Percentiles rank a stretch among this genome's conserved stretches.
Conservation (phyloP, 495 filamentous ascomycete genomes). For the Penicillium cinerascens region DNA sequence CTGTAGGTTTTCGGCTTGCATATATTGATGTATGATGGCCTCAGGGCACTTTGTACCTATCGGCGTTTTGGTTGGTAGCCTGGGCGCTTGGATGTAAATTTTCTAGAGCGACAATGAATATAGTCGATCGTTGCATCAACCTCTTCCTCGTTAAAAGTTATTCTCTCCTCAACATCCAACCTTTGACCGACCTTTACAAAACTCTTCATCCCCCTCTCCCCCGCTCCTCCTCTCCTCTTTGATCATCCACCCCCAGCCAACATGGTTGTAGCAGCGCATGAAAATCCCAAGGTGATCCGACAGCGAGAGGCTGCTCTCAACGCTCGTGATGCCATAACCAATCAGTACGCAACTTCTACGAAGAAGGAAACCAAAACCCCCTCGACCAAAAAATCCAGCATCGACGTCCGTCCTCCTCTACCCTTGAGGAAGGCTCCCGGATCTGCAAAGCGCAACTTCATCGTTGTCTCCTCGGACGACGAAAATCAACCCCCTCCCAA, state of each 20-base stretch:
- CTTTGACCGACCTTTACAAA: not conserved
- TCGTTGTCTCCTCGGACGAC: not conserved
- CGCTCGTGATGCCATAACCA: not conserved
- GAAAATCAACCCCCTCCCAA: not conserved
- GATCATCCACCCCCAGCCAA: not conserved
- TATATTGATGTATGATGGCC: not conserved
- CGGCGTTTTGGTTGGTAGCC: not conserved
- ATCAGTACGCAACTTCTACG: not conserved
- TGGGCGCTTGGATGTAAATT: not conserved
- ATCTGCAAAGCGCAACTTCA: not conserved
- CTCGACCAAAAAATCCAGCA: not conserved
- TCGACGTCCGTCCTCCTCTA: no score
- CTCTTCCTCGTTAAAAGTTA: no score
- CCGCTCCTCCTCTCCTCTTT: not conserved
- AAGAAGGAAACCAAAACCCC: not conserved
- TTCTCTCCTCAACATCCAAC: no score
- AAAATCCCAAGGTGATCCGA: not conserved
- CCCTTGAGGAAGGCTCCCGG: not conserved
- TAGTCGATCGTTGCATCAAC: not conserved
- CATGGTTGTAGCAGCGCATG: not conserved
- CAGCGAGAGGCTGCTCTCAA: not conserved
- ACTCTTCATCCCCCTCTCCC: not conserved
- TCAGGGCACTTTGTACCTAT: not conserved
- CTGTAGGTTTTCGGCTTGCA: conserved; percentile 7
- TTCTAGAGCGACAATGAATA: not conserved